Evolutionary conservation across 1,284 basidiomycete species (phyloP).

Genomic region (Albatrellus sp.): DNA sequence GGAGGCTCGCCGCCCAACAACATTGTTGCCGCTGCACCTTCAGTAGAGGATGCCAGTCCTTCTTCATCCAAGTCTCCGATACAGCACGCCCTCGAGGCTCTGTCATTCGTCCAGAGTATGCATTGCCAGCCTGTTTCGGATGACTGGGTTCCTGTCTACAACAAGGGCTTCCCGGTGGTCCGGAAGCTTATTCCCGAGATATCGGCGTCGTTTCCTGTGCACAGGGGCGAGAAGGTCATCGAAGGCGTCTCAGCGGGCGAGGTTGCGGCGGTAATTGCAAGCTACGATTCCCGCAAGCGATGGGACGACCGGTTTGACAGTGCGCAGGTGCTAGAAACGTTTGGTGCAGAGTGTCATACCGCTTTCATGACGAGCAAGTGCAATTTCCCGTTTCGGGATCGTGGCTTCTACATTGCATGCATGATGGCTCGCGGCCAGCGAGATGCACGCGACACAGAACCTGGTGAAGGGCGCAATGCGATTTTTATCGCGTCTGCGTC

Average conservation of each 20-base stretch:
- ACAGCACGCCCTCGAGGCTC: conserved; percentile 68
- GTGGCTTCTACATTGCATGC: conserved; percentile 77
- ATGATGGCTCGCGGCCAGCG: conserved; percentile 46
- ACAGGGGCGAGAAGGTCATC: conserved; percentile 85
- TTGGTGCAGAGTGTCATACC: conserved; percentile 66
- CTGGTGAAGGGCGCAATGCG: conserved; percentile 30
- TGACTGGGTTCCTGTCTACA: conserved; percentile 75
- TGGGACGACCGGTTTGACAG: conserved; percentile 84
- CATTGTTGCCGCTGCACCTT: conserved; percentile 47
- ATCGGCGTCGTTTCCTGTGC: conserved; percentile 74
- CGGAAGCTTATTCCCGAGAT: conserved; percentile 68
- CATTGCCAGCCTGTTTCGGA: conserved; percentile 45
- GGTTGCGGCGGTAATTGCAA: conserved; percentile 60
- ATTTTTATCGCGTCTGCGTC: conserved; percentile 72
- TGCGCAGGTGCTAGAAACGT: conserved; percentile 63
- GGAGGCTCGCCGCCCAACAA: conserved; percentile 52
- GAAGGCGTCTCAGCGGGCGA: conserved; percentile 94
- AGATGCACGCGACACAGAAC: conserved; percentile 19
- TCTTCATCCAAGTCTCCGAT: conserved; percentile 53
- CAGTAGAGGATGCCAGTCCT: conserved; percentile 27
- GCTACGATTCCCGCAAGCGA: conserved; percentile 59
- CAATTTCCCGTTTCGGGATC: conserved; percentile 84
- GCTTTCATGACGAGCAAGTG: conserved; percentile 61
- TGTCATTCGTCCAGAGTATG: conserved; percentile 69
- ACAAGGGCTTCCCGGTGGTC: conserved; percentile 73